A percentile compares a stretch with the other conserved stretches of the same genome.
phyloP scores from a whole-genome alignment of 139 green algal genomes.

The Nannochloris sp. region DNA sequence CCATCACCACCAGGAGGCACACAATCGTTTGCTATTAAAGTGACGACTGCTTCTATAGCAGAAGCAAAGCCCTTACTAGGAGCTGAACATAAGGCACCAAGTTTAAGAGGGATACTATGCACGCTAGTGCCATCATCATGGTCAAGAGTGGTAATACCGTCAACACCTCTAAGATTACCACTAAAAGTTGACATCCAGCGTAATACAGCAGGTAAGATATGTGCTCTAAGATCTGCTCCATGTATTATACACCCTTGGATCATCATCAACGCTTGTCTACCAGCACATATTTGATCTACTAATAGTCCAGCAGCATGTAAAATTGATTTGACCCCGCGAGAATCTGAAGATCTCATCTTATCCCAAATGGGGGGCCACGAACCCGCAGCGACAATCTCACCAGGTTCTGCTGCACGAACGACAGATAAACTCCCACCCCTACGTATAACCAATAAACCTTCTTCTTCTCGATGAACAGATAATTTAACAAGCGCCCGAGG shows the following conservation, averaged over 20 bases:
- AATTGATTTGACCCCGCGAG: not conserved
- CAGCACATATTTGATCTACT: not conserved
- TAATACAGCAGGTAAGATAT: slow-evolving; percentile 7
- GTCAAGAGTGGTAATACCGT: not conserved
- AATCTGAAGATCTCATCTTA: not conserved
- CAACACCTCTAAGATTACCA: too few relatives aligned
- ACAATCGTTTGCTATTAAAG: not conserved
- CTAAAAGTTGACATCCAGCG: not conserved
- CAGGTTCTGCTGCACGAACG: not conserved
- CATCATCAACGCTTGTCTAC: not conserved
- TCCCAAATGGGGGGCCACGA: not conserved
- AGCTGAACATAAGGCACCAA: slow-evolving; percentile 3
- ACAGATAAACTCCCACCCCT: not conserved
- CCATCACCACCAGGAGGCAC: not conserved
- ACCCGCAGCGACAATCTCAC: not conserved
- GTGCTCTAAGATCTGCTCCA: not conserved
- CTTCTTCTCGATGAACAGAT: not conserved
- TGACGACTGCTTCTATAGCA: not conserved
- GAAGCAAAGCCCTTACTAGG: not conserved
- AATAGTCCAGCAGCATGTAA: not conserved
- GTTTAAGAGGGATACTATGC: slow-evolving; percentile 6
- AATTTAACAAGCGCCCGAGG: not conserved
- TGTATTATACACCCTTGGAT: not conserved
- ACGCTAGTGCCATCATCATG: not conserved
- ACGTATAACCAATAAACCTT: not conserved